Evolutionary conservation across 202 grass and related monocot species (phyloP).

Genomic region (Miscanthus sacchariflorus): DNA sequence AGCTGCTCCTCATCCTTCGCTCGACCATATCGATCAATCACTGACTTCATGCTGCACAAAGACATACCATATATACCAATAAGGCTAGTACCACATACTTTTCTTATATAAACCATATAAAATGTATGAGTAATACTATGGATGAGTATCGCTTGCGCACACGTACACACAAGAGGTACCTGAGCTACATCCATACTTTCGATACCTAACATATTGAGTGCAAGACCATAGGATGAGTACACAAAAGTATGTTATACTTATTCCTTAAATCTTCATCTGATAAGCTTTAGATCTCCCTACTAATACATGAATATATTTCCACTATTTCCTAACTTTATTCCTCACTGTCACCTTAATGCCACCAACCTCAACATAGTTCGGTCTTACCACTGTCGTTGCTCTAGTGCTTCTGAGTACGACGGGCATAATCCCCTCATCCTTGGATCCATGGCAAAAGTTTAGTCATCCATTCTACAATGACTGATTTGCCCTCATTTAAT

Average conservation of each 20-base stretch:
- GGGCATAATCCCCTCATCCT: too few relatives aligned
- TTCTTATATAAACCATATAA: neutral
- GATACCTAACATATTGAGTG: neutral
- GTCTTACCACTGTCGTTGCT: neutral
- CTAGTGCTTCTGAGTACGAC: neutral
- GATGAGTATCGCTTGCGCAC: too few relatives aligned
- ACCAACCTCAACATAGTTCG: neutral
- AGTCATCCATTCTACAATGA: too few relatives aligned
- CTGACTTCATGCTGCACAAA: conserved; percentile 55
- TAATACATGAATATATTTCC: neutral
- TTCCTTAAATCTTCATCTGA: neutral
- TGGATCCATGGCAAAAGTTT: too few relatives aligned
- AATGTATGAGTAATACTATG: neutral
- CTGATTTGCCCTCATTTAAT: too few relatives aligned
- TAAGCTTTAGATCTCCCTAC: neutral
- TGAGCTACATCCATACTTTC: neutral
- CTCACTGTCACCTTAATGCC: neutral
- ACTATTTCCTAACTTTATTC: too few relatives aligned
- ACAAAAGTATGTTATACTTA: neutral
- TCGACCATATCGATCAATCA: conserved; percentile 62
- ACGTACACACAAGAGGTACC: neutral
- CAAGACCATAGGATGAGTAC: neutral
- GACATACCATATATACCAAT: neutral
- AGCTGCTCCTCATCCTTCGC: conserved; percentile 45
- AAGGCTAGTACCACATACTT: neutral